These are phyloP conservation scores for Mycena citricolor DNA, from an alignment of 1,284 basidiomycete species.

Conservation along the genomic window DNA sequence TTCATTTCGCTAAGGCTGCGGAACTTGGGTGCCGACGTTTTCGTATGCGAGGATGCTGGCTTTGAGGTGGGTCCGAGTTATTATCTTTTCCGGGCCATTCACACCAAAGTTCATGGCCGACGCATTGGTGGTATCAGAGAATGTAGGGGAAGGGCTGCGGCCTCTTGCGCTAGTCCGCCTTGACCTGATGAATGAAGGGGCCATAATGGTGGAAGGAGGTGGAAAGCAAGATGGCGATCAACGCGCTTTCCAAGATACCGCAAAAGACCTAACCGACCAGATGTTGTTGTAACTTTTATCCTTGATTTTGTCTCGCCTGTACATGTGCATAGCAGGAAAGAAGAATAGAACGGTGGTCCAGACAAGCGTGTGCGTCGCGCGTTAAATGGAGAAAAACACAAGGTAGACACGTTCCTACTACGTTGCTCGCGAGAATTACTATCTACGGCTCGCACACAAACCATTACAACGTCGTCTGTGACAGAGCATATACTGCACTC, in stretches of 20 bases:
- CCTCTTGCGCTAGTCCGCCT: conserved; percentile 51
- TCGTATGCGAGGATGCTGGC: conserved; percentile 78
- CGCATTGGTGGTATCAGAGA: conserved; percentile 77
- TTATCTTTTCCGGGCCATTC: conserved; percentile 75
- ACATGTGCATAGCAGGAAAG: too few species aligned
- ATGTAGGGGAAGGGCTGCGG: conserved; percentile 73
- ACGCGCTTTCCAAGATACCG: conserved; percentile 1
- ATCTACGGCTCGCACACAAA: too few species aligned
- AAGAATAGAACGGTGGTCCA: too few species aligned
- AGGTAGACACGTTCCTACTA: too few species aligned
- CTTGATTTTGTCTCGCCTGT: too few species aligned
- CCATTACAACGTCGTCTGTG: too few species aligned
- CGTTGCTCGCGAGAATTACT: too few species aligned
- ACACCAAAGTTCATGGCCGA: conserved; percentile 72
- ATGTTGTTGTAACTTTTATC: neutral
- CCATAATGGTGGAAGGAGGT: conserved; percentile 46
- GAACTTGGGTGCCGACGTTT: conserved; percentile 50
- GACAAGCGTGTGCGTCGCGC: too few species aligned
- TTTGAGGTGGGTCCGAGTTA: conserved; percentile 79
- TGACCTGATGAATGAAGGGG: conserved; percentile 48
- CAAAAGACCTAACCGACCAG: neutral
- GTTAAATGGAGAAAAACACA: too few species aligned
- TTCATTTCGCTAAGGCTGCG: neutral
- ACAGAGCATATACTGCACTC: too few species aligned
- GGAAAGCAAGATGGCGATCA: conserved; percentile 9